Evolutionary conservation across 768 basidiomycete species (phyloP), one percentile per base, ranked within the genome.

Genomic region (Xerocomellus intermedius): DNA sequence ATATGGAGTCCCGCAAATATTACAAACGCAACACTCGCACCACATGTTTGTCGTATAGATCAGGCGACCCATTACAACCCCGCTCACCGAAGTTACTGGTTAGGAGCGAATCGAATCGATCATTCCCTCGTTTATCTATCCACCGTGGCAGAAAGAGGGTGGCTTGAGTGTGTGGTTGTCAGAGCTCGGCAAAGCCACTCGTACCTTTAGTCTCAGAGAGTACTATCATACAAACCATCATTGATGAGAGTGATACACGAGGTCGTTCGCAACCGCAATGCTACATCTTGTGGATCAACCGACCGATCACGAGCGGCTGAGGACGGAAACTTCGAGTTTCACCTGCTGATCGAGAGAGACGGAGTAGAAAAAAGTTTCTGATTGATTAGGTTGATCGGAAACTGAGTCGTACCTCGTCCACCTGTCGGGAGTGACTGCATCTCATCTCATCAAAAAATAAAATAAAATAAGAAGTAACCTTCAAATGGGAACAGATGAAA

Each of bases 241-340:
- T 62, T 46, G 57, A 59, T 64, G 54, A 47, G 55, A 45, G 36
- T 65, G 60, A 67, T 67, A 8, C 65, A 67, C 63, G 65, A 67
- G 65, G 65, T 65, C 50, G 50, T 45, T 50, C 52, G 54, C 65
- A 55, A 51, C 58, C 46, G 43, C 48, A 65, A 55, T 46, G 46
- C 42, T 49, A 24, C 38, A 39, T 58, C 44, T 39, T 55, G 47
- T 44, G 59, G 43, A 56, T 56, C 52, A 53, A 53, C 57, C 64
- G 57, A 46, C 50, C 32, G 48, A 48, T 45, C 38, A 56, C 22
- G 54, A 59, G 53, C 47, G 48, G 54, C 49, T 46, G 54, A 47
- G 53, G 52, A 52, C 61, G 53, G 63, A 58, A 48, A 51, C 66
- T 67, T 39, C 50, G 59, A 49, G 43, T 49, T 57, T 52, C 48